phyloP scores from a whole-genome alignment of 805 yeast species.

The Zygotorulaspora chibaensis region DNA sequence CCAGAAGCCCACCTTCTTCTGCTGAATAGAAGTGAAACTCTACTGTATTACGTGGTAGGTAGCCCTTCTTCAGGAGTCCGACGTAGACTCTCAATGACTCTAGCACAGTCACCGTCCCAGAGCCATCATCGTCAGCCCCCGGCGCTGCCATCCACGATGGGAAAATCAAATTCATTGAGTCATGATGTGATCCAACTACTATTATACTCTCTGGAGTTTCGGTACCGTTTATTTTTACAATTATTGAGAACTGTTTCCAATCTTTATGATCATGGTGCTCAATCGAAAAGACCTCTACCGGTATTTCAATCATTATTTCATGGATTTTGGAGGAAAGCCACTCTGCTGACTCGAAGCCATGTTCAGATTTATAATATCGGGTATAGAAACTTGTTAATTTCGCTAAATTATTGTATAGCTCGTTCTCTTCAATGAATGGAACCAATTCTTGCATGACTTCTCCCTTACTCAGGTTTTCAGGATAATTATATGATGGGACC shows the following conservation, averaged over 20 bases:
- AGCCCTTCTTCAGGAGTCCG: constrained; percentile 29
- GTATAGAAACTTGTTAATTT: constrained; percentile 66
- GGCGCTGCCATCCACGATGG: constrained; percentile 73
- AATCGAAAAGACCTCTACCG: constrained; percentile 40
- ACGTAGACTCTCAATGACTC: constrained; percentile 68
- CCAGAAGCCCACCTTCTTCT: constrained; percentile 88
- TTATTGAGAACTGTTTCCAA: constrained; percentile 77
- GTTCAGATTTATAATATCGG: constrained; percentile 67
- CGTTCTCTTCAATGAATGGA: constrained; percentile 42
- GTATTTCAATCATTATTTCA: constrained; percentile 25
- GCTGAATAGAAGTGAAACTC: constrained; percentile 96
- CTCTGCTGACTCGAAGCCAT: constrained; percentile 65
- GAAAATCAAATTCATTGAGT: constrained; percentile 68
- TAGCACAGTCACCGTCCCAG: constrained; percentile 75
- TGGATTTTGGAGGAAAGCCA: constrained; percentile 58
- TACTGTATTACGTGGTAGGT: constrained; percentile 62
- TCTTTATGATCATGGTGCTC: constrained; percentile 52
- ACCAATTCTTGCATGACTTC: constrained; percentile 41
- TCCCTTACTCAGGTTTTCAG: constrained; percentile 39
- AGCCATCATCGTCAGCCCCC: constrained; percentile 94
- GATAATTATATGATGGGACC: constrained; percentile 45
- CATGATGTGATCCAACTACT: constrained; percentile 87
- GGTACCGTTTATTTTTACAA: constrained; percentile 58
- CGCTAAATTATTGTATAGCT: constrained; percentile 52
- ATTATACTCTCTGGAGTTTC: constrained; percentile 43